phyloP scores from a whole-genome alignment of 2,329 filamentous ascomycete genomes.

The Bipolaris victoriae region DNA sequence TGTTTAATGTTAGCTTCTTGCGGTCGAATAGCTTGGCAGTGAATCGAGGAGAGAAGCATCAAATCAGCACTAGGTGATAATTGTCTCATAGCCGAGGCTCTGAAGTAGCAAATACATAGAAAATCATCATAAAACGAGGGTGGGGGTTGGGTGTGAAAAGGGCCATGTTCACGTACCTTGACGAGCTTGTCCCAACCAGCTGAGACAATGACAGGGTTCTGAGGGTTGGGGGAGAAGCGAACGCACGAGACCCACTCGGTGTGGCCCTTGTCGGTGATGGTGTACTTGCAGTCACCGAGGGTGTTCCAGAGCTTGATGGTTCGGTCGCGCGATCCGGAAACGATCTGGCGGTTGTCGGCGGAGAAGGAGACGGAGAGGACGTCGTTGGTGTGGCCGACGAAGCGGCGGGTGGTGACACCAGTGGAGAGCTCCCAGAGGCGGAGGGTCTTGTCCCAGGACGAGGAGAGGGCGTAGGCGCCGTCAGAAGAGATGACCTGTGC shows the following conservation, averaged over 20 bases:
- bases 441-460: constrained; percentile 99
- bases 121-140: constrained; percentile 80
- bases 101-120: constrained; percentile 99
- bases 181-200: constrained; percentile 99
- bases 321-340: constrained; percentile 96
- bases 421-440: constrained; percentile 99
- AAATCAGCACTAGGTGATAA: constrained; percentile 86
- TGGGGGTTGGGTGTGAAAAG: not conserved
- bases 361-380: constrained; percentile 99
- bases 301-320: constrained; percentile 99
- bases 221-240: constrained; percentile 99
- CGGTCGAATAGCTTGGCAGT: not conserved
- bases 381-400: constrained; percentile 99
- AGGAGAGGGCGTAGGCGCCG: constrained; percentile 97
- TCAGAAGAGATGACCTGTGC: constrained; percentile 96
- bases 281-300: constrained; percentile 99
- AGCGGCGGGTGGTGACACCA: constrained; percentile 95
- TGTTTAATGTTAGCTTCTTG: constrained; percentile 53
- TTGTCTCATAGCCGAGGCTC: constrained; percentile 99
- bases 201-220: constrained; percentile 99
- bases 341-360: constrained; percentile 99
- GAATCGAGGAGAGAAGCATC: constrained; percentile 6
- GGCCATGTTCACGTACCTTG: constrained; percentile 76
- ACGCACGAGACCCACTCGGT: constrained; percentile 99
- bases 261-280: constrained; percentile 99